Conservation (phyloP, 805 yeast genomes). For the Vanderwaltozyma yarrowii region DNA sequence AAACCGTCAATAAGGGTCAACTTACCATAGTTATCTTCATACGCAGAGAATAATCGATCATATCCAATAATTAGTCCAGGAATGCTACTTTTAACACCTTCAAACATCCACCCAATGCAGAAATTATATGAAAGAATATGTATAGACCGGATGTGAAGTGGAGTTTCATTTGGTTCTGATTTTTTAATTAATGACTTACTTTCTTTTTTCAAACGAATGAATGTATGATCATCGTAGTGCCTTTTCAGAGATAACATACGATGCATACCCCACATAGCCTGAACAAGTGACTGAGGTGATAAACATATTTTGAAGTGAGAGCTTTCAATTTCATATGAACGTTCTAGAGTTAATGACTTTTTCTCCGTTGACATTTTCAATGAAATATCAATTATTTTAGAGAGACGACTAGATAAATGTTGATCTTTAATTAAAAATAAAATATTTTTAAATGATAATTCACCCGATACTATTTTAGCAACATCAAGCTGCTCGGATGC, state of each 20-base stretch:
- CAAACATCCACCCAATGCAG: slow-evolving; percentile 73
- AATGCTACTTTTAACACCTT: slow-evolving; percentile 28
- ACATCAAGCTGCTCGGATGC: slow-evolving; percentile 1
- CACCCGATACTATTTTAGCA: slow-evolving; percentile 13
- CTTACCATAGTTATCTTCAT: slow-evolving; percentile 53
- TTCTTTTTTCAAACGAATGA: neutral
- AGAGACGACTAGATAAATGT: slow-evolving; percentile 28
- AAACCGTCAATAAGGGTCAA: slow-evolving; percentile 60
- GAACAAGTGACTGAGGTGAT: slow-evolving; percentile 40
- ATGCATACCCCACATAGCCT: slow-evolving; percentile 27
- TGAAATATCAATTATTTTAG: slow-evolving; percentile 38
- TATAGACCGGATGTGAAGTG: slow-evolving; percentile 36
- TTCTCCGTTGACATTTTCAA: slow-evolving; percentile 35
- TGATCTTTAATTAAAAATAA: slow-evolving; percentile 24
- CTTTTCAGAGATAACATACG: slow-evolving; percentile 9
- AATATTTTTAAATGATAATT: slow-evolving; percentile 22
- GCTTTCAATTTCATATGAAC: slow-evolving; percentile 48
- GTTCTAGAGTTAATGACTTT: slow-evolving; percentile 21
- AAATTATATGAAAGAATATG: slow-evolving; percentile 53
- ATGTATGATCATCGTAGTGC: slow-evolving; percentile 12
- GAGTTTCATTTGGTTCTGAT: slow-evolving; percentile 1
- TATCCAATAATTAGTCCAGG: slow-evolving; percentile 79
- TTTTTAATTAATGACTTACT: too few relatives aligned
- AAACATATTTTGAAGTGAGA: slow-evolving; percentile 48
- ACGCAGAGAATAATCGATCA: slow-evolving; percentile 57